These are phyloP conservation scores for Syzygium oleosum DNA, from an alignment of 345 rosid genomes.

Conservation along the genomic window DNA sequence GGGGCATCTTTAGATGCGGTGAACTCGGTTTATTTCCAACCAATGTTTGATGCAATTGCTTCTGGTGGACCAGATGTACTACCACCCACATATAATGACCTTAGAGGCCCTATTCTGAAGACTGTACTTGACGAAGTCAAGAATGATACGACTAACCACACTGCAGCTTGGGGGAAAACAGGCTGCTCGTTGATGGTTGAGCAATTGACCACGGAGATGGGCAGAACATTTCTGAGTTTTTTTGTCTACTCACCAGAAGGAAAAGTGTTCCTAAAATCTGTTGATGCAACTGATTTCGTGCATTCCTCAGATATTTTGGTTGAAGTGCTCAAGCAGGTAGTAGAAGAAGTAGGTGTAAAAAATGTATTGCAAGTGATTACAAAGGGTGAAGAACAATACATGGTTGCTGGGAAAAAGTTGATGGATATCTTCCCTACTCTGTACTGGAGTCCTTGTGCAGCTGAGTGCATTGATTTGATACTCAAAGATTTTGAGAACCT, in stretches of 20 bases:
- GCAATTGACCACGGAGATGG: slow-evolving; percentile 41
- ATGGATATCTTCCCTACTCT: slow-evolving; percentile 62
- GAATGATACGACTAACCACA: slow-evolving; percentile 31
- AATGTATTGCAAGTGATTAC: slow-evolving; percentile 87
- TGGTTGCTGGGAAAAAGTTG: slow-evolving; percentile 50
- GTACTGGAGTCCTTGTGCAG: slow-evolving; percentile 89
- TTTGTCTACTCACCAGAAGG: slow-evolving; percentile 58
- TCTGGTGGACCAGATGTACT: slow-evolving; percentile 39
- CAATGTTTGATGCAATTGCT: slow-evolving; percentile 53
- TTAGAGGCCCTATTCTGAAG: slow-evolving; percentile 68
- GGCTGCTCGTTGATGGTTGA: slow-evolving; percentile 81
- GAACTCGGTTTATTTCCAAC: slow-evolving; percentile 64
- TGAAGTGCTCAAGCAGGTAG: slow-evolving; percentile 55
- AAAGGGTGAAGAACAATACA: slow-evolving; percentile 44
- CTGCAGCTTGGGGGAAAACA: slow-evolving; percentile 46
- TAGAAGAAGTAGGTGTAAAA: slow-evolving; percentile 68
- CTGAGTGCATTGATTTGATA: slow-evolving; percentile 59
- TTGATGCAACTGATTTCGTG: slow-evolving; percentile 46
- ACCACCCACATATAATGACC: slow-evolving; percentile 50
- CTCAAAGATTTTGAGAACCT: slow-evolving; percentile 63
- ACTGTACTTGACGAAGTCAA: slow-evolving; percentile 63
- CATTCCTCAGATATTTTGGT: slow-evolving; percentile 45
- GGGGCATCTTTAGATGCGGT: slow-evolving; percentile 69
- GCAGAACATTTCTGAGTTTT: slow-evolving; percentile 41
- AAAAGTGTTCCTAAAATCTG: slow-evolving; percentile 54